phyloP scores from a whole-genome alignment of 2,329 filamentous ascomycete species.

The Apiospora aurea region DNA sequence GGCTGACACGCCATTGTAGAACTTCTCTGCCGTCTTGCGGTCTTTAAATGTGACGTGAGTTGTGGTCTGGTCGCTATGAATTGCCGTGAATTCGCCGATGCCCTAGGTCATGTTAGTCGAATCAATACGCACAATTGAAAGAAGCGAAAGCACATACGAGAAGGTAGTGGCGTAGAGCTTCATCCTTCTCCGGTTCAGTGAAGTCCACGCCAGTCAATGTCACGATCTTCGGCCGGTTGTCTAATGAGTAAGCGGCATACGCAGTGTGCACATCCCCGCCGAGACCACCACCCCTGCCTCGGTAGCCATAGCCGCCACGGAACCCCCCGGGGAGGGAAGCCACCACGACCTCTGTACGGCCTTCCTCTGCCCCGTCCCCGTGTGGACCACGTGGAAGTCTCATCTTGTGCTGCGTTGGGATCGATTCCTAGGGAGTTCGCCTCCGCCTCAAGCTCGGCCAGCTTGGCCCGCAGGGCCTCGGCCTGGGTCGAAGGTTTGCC shows the following conservation, averaged over 20 bases:
- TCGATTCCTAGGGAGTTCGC: constrained; percentile 74
- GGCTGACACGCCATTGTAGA: constrained; percentile 60
- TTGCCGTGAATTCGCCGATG: constrained; percentile 67
- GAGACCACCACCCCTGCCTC: constrained; percentile 48
- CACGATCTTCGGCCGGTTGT: constrained; percentile 77
- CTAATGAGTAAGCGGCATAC: constrained; percentile 71
- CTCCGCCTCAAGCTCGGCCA: constrained; percentile 77
- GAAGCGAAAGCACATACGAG: constrained; percentile 58
- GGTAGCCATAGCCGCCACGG: constrained; percentile 54
- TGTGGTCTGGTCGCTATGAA: constrained; percentile 54
- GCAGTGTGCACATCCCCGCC: constrained; percentile 51
- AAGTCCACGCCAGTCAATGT: constrained; percentile 70
- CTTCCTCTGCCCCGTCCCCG: constrained; percentile 50
- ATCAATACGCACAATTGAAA: not conserved
- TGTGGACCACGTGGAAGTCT: constrained; percentile 43
- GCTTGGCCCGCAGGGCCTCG: constrained; percentile 71
- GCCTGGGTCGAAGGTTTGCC: constrained; percentile 56
- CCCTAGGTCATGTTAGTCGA: constrained; percentile 49
- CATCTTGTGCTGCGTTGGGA: constrained; percentile 57
- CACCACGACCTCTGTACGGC: constrained; percentile 46
- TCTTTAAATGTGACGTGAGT: constrained; percentile 71
- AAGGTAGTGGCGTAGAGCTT: constrained; percentile 74
- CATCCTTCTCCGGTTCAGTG: constrained; percentile 68
- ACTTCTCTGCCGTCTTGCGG: constrained; percentile 74
- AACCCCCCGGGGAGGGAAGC: constrained; percentile 45